Base-by-base conservation (phyloP, 1,284 basidiomycete species). In the Kalmanozyma brasiliensis region DNA sequence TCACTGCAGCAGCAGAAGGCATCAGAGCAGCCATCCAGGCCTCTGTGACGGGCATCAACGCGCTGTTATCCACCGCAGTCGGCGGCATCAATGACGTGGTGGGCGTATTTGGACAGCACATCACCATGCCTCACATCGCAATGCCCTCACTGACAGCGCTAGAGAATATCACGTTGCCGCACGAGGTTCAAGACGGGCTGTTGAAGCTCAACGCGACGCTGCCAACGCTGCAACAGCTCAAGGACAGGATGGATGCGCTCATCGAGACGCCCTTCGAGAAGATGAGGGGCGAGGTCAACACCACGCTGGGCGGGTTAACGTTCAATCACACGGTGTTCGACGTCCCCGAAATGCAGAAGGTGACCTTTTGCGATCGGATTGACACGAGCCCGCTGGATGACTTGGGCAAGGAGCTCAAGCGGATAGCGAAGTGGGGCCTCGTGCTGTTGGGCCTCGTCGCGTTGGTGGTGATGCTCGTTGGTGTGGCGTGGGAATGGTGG, bases 91-190 rank as follows among this genome's bases (percentile, higher is more conserved):
- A 77, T 45, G 73, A 73, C 33, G 49, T 76, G 1, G 47, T 73
- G 9, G 49, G 64, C 1, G 47, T 70, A n/a, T 55, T 76, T 23
- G 67, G 73, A 1, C 48, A 77, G 42, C 48, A 55, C 4, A 38
- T 78, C 36, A 46, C 46, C 8, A 38, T 64, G 3, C 77, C 73
- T 9, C 43, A 30, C 8, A 64, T 77, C 46, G 43, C 41, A 1
- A 41, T 60, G 3, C 58, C 65, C 8, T 49, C 44, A 1, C 32
- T 96, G 33, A 84, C 87, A 52, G 84, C 86, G 4, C 85, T 98
- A 37, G 84, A 89, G 63, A 93, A 93, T 73, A 87, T 98, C 52
- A 87, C 87, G 3, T 86, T 98, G 17, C 93, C 94, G 0, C 87
- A 88, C n/a, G 87, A 87, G 26, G 90, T 98, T 79, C 85, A 91